Evolutionary conservation across 306 rosid species (phyloP).

Genomic region (Comarum palustre): DNA sequence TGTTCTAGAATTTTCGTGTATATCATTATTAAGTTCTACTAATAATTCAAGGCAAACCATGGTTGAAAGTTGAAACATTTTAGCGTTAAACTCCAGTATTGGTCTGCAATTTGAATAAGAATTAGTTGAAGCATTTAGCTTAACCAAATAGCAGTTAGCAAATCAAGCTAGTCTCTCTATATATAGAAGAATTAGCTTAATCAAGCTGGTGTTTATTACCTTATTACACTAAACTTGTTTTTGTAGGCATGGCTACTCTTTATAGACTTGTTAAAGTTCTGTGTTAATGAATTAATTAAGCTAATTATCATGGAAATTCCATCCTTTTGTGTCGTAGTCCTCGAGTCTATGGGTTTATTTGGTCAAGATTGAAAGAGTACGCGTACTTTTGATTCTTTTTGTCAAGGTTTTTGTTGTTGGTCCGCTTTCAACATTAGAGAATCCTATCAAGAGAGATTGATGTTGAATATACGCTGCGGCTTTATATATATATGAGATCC

Average conservation of each 20-base stretch:
- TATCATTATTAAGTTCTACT: too few species aligned
- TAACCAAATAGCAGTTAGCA: too few species aligned
- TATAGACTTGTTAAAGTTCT: not conserved
- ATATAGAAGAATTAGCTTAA: too few species aligned
- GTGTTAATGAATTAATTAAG: too few species aligned
- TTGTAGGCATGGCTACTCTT: not conserved
- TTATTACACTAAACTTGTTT: not conserved
- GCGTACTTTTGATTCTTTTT: not conserved
- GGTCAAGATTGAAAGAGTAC: not conserved
- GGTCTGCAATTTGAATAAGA: not conserved
- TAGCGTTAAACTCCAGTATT: not conserved
- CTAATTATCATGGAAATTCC: too few species aligned
- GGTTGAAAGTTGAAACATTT: not conserved
- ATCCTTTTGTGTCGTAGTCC: not conserved
- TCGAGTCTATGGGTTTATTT: not conserved
- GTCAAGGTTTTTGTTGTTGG: not conserved
- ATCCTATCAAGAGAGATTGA: not conserved
- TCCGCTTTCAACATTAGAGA: not conserved
- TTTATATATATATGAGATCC: not conserved
- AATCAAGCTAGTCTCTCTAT: too few species aligned
- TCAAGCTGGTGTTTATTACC: too few species aligned
- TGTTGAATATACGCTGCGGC: not conserved
- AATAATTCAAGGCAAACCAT: not conserved
- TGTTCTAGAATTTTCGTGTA: not conserved
- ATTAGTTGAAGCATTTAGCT: too few species aligned